phyloP scores from a whole-genome alignment of 768 basidiomycete genomes.

The Russula abietina region DNA sequence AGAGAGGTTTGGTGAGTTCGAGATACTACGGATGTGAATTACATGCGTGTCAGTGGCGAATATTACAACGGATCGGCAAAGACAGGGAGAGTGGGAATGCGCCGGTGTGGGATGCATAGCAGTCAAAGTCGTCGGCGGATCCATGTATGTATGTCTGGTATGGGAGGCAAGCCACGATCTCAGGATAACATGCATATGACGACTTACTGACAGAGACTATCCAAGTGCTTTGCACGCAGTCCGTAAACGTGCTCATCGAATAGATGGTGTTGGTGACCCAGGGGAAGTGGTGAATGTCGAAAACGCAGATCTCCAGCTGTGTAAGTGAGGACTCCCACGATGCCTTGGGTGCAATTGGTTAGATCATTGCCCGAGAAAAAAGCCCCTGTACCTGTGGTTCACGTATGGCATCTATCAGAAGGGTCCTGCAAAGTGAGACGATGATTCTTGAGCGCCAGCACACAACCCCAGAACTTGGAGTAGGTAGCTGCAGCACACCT shows the following conservation, averaged over 20 bases:
- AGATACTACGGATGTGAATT: conserved; percentile 48
- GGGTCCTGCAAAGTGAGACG: conserved; percentile 43
- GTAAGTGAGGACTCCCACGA: conserved; percentile 67
- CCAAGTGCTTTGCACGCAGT: conserved; percentile 65
- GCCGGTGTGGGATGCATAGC: no score
- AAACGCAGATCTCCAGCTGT: conserved; percentile 77
- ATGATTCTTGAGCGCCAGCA: conserved; percentile 40
- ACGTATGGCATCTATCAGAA: conserved; percentile 85
- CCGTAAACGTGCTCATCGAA: conserved; percentile 70
- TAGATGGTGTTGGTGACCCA: conserved; percentile 62
- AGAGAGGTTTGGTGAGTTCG: conserved; percentile 73
- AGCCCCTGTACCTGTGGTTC: conserved; percentile 76
- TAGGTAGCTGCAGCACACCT: conserved; percentile 48
- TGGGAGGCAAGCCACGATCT: no score
- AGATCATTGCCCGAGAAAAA: conserved; percentile 32
- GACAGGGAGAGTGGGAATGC: background rate
- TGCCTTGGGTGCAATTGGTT: conserved; percentile 42
- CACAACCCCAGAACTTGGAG: conserved; percentile 23
- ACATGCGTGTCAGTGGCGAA: conserved; percentile 4
- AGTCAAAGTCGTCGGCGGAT: no score
- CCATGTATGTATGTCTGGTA: no score
- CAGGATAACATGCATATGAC: no score
- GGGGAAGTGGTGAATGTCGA: conserved; percentile 57
- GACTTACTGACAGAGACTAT: no score
- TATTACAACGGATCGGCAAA: background rate